phyloP scores from a whole-genome alignment of 164 flowering plant species.

The Kalanchoe fedtschenkoi region DNA sequence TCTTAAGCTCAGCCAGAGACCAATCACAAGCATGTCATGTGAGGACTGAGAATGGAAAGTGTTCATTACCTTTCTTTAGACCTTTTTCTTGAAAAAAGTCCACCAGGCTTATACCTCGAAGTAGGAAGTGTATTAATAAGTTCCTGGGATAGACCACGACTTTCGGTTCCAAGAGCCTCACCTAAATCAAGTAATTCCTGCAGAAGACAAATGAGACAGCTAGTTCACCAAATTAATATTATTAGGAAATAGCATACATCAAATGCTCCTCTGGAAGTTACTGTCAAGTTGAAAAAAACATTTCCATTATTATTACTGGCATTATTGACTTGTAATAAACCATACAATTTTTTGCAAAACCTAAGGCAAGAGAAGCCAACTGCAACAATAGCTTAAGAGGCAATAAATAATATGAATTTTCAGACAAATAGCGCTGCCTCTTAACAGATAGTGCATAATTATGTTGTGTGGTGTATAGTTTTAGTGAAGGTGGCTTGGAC shows the following conservation, averaged over 20 bases:
- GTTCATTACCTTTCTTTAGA: slow-evolving; percentile 30
- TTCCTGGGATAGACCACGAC: slow-evolving; percentile 35
- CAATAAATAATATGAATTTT: no score
- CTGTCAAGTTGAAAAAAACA: not conserved
- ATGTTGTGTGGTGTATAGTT: not conserved
- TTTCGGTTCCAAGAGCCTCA: slow-evolving; percentile 41
- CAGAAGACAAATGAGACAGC: not conserved
- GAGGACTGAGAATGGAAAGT: not conserved
- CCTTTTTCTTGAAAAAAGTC: slow-evolving; percentile 27
- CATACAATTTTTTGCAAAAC: no score
- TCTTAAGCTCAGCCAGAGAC: not conserved
- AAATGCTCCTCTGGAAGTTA: not conserved
- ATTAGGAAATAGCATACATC: not conserved
- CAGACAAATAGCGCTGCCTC: not conserved
- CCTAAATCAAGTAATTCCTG: slow-evolving; percentile 46
- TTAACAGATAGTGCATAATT: not conserved
- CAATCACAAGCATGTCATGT: no score
- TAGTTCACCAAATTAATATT: not conserved
- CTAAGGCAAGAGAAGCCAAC: no score
- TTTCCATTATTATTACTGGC: not conserved
- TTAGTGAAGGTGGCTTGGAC: not conserved
- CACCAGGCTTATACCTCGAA: slow-evolving; percentile 27
- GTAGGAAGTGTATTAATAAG: slow-evolving; percentile 34
- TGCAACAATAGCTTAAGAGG: no score
- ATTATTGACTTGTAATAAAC: not conserved